Evolutionary conservation across 805 yeast genomes (phyloP), one percentile per base, ranked within the genome.

Genomic region (Yarrowia deformans): DNA sequence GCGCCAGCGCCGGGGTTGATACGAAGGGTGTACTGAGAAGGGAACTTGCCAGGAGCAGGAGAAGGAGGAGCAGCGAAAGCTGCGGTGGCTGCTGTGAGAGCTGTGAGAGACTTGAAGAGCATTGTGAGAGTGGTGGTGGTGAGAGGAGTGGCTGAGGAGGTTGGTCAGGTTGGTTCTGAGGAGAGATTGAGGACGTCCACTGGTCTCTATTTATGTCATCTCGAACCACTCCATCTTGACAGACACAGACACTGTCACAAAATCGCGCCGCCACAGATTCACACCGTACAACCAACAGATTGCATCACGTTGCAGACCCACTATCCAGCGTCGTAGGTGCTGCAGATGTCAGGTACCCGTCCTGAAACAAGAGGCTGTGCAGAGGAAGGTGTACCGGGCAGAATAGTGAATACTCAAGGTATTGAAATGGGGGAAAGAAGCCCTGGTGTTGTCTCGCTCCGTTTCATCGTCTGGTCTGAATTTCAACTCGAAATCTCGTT

Each of bases 311-410:
- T 35, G 56, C 56, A 52, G 56, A 35, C 13, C 2, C 29, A 5
- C 3, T 8, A 9, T 29, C 40, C 23, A 40, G 14, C 8, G 23
- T 34, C 23, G 56, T 23, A 23, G 54, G 39, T 32, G n/a, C 42
- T 52, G 56, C 56, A 52, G 35, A 52, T 52, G 56, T 35, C 56
- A 52, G 56, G 56, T 52, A 52, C 56, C 56, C 56, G 56, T 52
- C 32, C 56, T 52, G 56, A 52, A 52, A 52, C 56, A 42, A 52
- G 56, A 42, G 56, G 56, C 56, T 52, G 56, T 52, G 56, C 42
- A 35, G 40, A 52, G 56, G 14, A 14, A n/a, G 56, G 23, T 35
- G 42, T 18, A 2, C 29, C 29, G 3, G 2, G 29, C 4, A 23
- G 29, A 23, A 23, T 23, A 23, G 29, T 23, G 29, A 23, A 4